phyloP scores from a whole-genome alignment of 345 rosid species.

The Angophora floribunda region DNA sequence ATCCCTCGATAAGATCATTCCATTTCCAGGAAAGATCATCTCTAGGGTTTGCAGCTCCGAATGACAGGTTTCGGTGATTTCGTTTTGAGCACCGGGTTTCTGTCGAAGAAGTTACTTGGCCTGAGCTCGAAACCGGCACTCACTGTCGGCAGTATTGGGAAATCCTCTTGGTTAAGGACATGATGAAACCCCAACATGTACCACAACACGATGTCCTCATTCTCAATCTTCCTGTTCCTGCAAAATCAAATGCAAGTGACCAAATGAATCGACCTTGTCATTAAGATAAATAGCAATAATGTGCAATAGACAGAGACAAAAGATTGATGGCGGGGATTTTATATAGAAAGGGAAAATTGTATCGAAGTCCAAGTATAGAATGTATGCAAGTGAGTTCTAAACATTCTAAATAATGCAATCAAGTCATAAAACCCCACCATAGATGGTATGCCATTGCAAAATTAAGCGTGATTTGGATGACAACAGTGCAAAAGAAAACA shows the following conservation, averaged over 20 bases:
- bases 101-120: constrained; percentile 60
- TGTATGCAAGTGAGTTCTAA: too few relatives aligned
- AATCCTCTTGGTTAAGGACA: constrained; percentile 70
- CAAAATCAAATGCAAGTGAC: neutral
- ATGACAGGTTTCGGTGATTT: constrained; percentile 3
- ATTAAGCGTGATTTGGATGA: neutral
- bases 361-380: too few relatives aligned
- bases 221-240: constrained; percentile 48
- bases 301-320: too few relatives aligned
- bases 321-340: too few relatives aligned
- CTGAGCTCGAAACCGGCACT: constrained; percentile 48
- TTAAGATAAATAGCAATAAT: too few relatives aligned
- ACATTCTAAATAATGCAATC: too few relatives aligned
- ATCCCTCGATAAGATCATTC: too few relatives aligned
- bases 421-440: too few relatives aligned
- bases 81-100: constrained; percentile 44
- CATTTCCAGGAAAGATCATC: neutral
- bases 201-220: constrained; percentile 56
- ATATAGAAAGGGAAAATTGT: too few relatives aligned
- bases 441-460: too few relatives aligned
- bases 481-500: neutral
- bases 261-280: too few relatives aligned
- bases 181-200: constrained; percentile 70
- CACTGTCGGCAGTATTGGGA: constrained; percentile 60
- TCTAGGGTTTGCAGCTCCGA: neutral